Base-by-base conservation (phyloP, 2,329 filamentous ascomycete genomes). In the Daldinia sp. region DNA sequence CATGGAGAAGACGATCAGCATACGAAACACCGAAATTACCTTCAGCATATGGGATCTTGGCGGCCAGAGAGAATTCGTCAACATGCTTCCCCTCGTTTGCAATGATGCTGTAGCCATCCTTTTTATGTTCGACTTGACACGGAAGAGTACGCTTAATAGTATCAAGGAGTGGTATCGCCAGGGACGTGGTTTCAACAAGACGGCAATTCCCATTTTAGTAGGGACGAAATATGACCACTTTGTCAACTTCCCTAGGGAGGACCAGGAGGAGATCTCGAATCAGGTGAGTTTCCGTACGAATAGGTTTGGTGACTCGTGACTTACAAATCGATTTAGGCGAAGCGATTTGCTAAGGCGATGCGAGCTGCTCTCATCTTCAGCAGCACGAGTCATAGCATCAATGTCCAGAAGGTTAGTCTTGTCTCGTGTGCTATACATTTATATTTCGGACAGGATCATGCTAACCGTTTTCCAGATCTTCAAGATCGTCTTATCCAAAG, bases 141-240 rank as follows among this genome's bases (percentile, higher is more conserved):
- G 95, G 71, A 99, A 99, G 84, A 97, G 94, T 80, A 99, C 95
- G 0, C 83, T 99, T 70, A 99, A 99, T 81, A 97, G 93, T 73
- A 98, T 99, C 83, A 99, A 99, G 82, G 95, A 99, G 77, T 99
- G 95, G 95, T 99, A 99, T 77, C 87, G 95, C 57, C 95, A 99
- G 79, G 95, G 95, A 48, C 87, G 95, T 68, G 95, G 95, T 21
- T 99, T 99, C 84, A 99, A 99, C 85, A 99, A 99, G 84, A 99
- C 95, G 11, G 95, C 95, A n/a, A 99, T 99, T 70, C 95, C 95
- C 0, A 97, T 99, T 74, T 80, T 99, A 21, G 92, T 99, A 15
- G 95, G 95, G 63, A 99, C 95, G 32, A 99, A 99, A 79, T 99
- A 98, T 77, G 95, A 99, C 74, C 95, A 98, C 76, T 99, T 99